phyloP scores from a whole-genome alignment of 805 yeast species.

The Candida insectalens region DNA sequence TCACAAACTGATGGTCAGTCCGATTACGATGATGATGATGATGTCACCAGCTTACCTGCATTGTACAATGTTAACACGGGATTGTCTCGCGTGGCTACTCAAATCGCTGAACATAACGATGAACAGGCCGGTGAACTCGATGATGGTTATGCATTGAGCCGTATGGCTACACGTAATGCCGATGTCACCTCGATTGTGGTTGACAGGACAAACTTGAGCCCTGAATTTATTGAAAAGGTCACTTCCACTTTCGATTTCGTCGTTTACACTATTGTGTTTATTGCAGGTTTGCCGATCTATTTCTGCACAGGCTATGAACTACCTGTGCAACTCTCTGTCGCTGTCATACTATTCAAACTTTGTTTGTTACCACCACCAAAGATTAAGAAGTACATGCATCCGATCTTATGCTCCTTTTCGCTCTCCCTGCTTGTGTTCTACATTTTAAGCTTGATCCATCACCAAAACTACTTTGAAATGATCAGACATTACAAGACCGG shows the following conservation, averaged over 20 bases:
- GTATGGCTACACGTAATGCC: conserved; percentile 14
- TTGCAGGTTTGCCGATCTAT: conserved; percentile 53
- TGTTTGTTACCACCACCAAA: conserved; percentile 35
- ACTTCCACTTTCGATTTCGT: conserved; percentile 38
- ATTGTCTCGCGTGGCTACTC: background rate
- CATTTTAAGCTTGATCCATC: conserved; percentile 46
- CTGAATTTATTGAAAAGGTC: background rate
- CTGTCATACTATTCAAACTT: conserved; percentile 46
- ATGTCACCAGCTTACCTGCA: background rate
- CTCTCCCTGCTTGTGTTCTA: conserved; percentile 54
- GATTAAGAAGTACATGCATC: conserved; percentile 50
- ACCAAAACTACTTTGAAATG: conserved; percentile 39
- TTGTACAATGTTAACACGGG: background rate
- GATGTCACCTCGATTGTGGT: background rate
- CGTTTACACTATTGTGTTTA: conserved; percentile 35
- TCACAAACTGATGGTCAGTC: background rate
- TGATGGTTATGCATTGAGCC: conserved; percentile 20
- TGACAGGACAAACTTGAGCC: background rate
- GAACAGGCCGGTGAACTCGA: conserved; percentile 8
- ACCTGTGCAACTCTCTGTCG: conserved; percentile 53
- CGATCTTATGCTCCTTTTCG: conserved; percentile 59
- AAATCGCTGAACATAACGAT: background rate
- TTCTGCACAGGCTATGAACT: conserved; percentile 46
- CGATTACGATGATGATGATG: background rate
- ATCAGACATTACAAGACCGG: conserved; percentile 59